Conservation (phyloP, 768 basidiomycete species). For the Tubosaeta sp. region DNA sequence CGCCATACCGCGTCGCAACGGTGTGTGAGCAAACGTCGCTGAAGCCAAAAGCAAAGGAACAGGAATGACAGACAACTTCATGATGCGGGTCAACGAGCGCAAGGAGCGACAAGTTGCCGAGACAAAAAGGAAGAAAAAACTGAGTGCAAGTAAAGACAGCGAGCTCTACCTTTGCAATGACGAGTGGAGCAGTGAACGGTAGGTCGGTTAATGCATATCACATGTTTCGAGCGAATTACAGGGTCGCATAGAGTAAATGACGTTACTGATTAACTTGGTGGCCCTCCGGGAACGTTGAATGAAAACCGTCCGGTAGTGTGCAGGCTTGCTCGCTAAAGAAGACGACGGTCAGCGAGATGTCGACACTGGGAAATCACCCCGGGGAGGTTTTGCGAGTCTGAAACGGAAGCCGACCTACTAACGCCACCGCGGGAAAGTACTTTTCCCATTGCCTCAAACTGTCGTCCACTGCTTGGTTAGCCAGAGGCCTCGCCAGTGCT, state of each 20-base stretch:
- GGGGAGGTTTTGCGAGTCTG: no score
- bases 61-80: constrained; percentile 15
- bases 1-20: background rate
- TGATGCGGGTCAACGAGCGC: background rate
- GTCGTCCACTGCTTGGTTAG: no score
- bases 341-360: background rate
- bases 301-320: background rate
- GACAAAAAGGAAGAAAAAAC: background rate
- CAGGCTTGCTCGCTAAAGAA: background rate
- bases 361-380: no score
- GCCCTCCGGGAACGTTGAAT: background rate
- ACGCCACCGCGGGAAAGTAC: no score
- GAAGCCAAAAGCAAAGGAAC: constrained; percentile 13
- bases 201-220: background rate
- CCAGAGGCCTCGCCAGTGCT: no score
- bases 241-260: background rate
- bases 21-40: background rate
- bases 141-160: background rate
- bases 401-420: no score
- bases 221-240: background rate
- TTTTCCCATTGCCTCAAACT: no score
- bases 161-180: background rate
- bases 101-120: background rate
- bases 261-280: background rate
- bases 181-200: background rate